phyloP scores from a whole-genome alignment of 2,329 filamentous ascomycete genomes.

The Aspergillus chevalieri region DNA sequence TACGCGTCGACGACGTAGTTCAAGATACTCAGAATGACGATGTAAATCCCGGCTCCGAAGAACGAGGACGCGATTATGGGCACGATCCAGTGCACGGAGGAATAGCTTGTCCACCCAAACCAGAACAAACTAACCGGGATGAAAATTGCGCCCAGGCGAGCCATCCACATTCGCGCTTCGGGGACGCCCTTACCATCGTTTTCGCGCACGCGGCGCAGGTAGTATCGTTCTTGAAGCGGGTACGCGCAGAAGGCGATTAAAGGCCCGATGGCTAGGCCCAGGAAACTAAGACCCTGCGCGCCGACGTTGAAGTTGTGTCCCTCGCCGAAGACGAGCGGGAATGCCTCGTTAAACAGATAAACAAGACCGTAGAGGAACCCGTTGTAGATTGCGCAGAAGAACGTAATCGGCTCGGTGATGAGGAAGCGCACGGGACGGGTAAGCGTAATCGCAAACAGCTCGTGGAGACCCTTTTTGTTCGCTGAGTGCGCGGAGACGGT shows the following conservation, averaged over 20 bases:
- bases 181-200: conserved; percentile 49
- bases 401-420: conserved; percentile 24
- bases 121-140: conserved; percentile 62
- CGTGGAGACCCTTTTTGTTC: conserved; percentile 59
- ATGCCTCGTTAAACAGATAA: conserved; percentile 70
- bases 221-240: conserved; percentile 41
- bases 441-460: conserved; percentile 64
- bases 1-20: conserved; percentile 71
- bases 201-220: conserved; percentile 33
- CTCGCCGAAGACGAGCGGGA: conserved; percentile 59
- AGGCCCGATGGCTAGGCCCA: conserved; percentile 56
- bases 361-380: conserved; percentile 71
- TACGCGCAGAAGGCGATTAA: conserved; percentile 53
- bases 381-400: conserved; percentile 23
- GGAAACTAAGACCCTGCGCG: conserved; percentile 52
- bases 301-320: conserved; percentile 53
- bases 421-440: conserved; percentile 54
- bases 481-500: conserved; percentile 32
- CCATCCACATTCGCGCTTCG: conserved; percentile 62
- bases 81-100: conserved; percentile 59
- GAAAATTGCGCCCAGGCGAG: conserved; percentile 55
- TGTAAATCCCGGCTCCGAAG: conserved; percentile 65
- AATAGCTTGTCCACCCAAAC: conserved; percentile 61
- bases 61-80: conserved; percentile 59
- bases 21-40: conserved; percentile 67